phyloP scores from a whole-genome alignment of 2,329 filamentous ascomycete genomes.

The Tolypocladium endophyticum region DNA sequence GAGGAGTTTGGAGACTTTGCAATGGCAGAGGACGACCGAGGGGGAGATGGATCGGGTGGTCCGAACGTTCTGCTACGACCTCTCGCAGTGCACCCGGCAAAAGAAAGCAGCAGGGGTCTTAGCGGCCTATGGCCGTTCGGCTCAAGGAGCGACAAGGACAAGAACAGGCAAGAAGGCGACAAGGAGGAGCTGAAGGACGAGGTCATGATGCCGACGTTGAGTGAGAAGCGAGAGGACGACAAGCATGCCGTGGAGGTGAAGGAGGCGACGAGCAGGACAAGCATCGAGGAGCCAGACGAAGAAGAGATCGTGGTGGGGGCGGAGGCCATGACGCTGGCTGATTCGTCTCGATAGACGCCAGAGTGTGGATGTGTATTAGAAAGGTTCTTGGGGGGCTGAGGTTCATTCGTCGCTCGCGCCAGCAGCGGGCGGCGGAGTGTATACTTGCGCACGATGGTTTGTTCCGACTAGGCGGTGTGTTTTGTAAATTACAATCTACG shows the following conservation, averaged over 20 bases:
- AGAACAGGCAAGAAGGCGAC: slow-evolving; percentile 15
- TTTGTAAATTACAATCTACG: slow-evolving; percentile 5
- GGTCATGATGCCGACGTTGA: background rate
- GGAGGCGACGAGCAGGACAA: slow-evolving; percentile 44
- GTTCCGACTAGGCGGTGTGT: background rate
- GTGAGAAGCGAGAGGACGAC: slow-evolving; percentile 20
- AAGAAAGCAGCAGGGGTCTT: slow-evolving; percentile 28
- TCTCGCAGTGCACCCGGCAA: slow-evolving; percentile 40
- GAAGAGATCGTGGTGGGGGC: slow-evolving; percentile 32
- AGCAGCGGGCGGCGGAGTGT: background rate
- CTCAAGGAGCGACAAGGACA: slow-evolving; percentile 21
- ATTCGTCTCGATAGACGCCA: background rate
- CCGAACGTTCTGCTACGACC: slow-evolving; percentile 43
- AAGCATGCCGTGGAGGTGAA: slow-evolving; percentile 38
- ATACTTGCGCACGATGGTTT: slow-evolving; percentile 2
- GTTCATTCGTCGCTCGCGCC: background rate
- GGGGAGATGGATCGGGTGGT: slow-evolving; percentile 14
- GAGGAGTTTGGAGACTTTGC: slow-evolving; percentile 62
- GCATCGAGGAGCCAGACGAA: slow-evolving; percentile 49
- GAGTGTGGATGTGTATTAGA: background rate
- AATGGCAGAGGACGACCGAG: slow-evolving; percentile 43
- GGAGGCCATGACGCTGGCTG: slow-evolving; percentile 2
- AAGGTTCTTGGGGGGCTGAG: background rate
- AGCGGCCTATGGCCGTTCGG: slow-evolving; percentile 50
- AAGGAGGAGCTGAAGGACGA: slow-evolving; percentile 15